Evolutionary conservation across 257 asterid species (phyloP).

Genomic region (Ajuga chamaepitys): DNA sequence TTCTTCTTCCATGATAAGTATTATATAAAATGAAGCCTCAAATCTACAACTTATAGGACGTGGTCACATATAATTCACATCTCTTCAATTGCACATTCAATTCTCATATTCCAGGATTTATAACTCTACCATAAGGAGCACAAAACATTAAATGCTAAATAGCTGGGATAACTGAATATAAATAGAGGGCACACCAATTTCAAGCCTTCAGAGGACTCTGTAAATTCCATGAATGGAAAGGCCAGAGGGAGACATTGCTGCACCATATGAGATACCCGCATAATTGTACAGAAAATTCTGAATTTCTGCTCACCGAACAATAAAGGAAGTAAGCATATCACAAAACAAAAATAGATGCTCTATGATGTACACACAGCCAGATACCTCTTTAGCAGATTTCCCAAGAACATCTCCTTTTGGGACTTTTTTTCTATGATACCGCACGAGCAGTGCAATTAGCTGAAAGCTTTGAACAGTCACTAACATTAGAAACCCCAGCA

Average conservation of each 20-base stretch:
- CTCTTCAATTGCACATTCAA: neutral
- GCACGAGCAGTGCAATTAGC: constrained; percentile 67
- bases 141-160: neutral
- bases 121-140: neutral
- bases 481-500: constrained; percentile 6
- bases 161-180: neutral
- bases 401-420: constrained; percentile 43
- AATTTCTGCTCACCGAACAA: constrained; percentile 49
- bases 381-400: constrained; percentile 44
- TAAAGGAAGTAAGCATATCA: constrained; percentile 4
- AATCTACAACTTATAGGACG: neutral
- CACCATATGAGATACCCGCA: constrained; percentile 49
- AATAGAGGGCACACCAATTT: constrained; percentile 43
- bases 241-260: constrained; percentile 32
- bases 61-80: neutral
- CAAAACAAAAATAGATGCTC: neutral
- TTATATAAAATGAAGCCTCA: neutral
- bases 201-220: constrained; percentile 37
- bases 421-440: constrained; percentile 64
- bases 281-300: constrained; percentile 49
- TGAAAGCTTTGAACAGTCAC: constrained; percentile 32
- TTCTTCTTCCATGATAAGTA: neutral
- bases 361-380: neutral
- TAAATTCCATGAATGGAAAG: constrained; percentile 28
- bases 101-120: neutral